Base-by-base conservation (phyloP, 345 rosid species). In the Eucalyptus leucophloia region DNA sequence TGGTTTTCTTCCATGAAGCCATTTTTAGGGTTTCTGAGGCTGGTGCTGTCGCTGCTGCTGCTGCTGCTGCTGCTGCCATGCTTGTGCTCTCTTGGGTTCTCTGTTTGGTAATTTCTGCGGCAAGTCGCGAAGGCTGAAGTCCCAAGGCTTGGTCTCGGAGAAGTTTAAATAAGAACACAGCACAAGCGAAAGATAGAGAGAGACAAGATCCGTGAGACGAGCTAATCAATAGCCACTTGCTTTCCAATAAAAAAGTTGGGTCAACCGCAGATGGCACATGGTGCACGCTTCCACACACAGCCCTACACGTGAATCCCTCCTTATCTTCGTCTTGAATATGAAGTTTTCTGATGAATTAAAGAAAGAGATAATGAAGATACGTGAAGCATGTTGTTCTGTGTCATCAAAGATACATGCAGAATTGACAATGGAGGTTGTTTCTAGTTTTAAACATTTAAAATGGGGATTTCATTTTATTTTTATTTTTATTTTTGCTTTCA, bases 1-100 rank as follows among this genome's bases (percentile, higher is more conserved):
- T 96, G 88, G 97, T 95, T 92, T 97, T 95, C 92, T 95, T 96
- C 98, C 98, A 96, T 16, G 98, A 96, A 89, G 95, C 92, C 98
- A 97, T 96, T 86, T 83, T 17, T 34, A 49, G 24, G 40, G 88
- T 86, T 49, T 54, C 45, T 40, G 47, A 77, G 89, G 86, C 53
- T 56, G 58, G 58, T 53, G 62, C 30, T 56, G 62, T 56, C 13
- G 30, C 28, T 56, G 44, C 13, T 42, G 69, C 13, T 11, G 86
- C 30, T 18, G 86, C 30, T 14, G 54, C 28, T 18, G 83, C 24
- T 17, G 83, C 21, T 23, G 53, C 54, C 54, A 17, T 18, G 81
- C 44, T 56, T 86, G 54, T 37, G 30, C 56, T 58, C 42, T 37
- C 28, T 42, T 32, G 83, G 18, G 81, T 7, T 82, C 81, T 50